Conservation (phyloP, 257 asterid species). For the Capsicum pubescens region DNA sequence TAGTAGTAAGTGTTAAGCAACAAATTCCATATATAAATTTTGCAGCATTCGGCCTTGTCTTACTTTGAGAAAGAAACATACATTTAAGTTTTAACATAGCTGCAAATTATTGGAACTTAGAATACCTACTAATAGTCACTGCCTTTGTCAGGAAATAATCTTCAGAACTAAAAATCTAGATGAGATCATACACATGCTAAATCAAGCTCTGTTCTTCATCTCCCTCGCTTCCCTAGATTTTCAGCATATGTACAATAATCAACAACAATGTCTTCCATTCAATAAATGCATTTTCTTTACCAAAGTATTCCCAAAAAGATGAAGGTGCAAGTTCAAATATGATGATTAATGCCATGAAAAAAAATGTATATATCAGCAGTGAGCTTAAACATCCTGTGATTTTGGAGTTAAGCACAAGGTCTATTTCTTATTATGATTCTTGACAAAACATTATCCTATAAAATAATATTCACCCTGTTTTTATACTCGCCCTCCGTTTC, state of each 20-base stretch:
- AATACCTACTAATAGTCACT: background rate
- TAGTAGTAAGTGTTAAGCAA: background rate
- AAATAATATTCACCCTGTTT: too few species aligned
- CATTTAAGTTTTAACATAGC: background rate
- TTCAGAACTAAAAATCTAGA: background rate
- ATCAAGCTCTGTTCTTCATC: background rate
- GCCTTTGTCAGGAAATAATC: background rate
- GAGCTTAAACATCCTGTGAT: background rate
- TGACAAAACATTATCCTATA: background rate
- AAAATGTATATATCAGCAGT: background rate
- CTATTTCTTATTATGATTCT: background rate
- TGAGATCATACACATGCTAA: background rate
- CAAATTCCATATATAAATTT: background rate
- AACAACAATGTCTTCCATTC: background rate
- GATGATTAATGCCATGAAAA: background rate
- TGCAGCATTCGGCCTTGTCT: background rate
- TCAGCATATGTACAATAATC: background rate
- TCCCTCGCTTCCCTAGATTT: background rate
- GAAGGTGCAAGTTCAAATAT: background rate
- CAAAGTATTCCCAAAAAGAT: background rate
- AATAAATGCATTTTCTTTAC: background rate
- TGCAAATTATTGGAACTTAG: background rate
- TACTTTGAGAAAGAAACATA: background rate
- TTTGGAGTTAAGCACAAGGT: too few species aligned
- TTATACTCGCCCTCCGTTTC: too few species aligned